These are phyloP conservation scores for Rosa multiflora DNA, from an alignment of 306 rosid genomes.

Conservation along the genomic window DNA sequence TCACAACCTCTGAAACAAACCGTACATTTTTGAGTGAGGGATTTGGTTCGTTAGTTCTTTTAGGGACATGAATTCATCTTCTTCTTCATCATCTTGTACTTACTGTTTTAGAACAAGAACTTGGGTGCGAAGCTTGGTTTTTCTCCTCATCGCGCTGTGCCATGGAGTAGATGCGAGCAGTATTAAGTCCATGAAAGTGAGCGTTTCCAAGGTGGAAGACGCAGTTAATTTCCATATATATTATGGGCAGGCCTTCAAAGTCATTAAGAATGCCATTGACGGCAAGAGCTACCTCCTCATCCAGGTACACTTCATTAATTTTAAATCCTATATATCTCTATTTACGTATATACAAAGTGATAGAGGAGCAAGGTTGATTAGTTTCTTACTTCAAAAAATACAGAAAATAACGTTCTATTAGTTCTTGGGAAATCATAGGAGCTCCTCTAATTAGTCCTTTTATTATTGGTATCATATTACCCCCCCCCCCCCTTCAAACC, in stretches of 20 bases:
- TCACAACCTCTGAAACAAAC: neutral
- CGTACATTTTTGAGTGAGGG: neutral
- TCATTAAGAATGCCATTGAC: conserved; percentile 80
- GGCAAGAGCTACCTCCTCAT: conserved; percentile 93
- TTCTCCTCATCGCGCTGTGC: conserved; percentile 13
- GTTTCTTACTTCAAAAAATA: neutral
- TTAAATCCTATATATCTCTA: neutral
- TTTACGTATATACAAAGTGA: neutral
- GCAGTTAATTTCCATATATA: conserved; percentile 75
- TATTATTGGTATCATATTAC: too few species aligned
- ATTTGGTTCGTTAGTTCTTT: neutral
- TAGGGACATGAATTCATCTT: conserved; percentile 31
- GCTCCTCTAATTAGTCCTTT: neutral
- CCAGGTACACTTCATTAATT: conserved; percentile 49
- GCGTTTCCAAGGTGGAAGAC: conserved; percentile 73
- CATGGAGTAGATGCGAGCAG: conserved; percentile 34
- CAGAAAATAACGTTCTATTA: too few species aligned
- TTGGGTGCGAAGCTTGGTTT: conserved; percentile 37
- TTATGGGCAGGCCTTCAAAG: conserved; percentile 90
- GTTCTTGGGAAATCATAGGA: neutral
- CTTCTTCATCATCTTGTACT: conserved; percentile 7
- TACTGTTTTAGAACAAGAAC: neutral
- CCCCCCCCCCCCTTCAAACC: too few species aligned
- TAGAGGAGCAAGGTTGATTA: neutral
- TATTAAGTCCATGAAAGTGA: conserved; percentile 32